Percentiles rank a stretch among this genome's conserved stretches.
Conservation (phyloP, 2,329 filamentous ascomycete species). For the Fusarium chuoi region DNA sequence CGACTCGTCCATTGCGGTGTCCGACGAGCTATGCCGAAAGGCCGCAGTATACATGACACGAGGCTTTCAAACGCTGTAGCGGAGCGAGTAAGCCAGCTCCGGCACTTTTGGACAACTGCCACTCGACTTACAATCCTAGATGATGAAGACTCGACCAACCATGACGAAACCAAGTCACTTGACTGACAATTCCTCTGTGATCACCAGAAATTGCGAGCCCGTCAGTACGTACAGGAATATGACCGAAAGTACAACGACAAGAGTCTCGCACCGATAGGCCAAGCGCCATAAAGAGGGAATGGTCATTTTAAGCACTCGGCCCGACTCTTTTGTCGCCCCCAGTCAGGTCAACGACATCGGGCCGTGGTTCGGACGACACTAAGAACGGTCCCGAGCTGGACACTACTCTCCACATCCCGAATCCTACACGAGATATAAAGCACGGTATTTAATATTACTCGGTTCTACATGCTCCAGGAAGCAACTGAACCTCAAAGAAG, state of each 20-base stretch:
- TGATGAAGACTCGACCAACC: neutral
- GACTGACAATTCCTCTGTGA: neutral
- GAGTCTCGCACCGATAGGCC: neutral
- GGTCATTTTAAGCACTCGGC: neutral
- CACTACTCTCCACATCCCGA: neutral
- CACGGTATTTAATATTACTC: neutral
- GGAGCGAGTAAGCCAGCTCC: neutral
- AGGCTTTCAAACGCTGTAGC: neutral
- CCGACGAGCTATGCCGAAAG: neutral
- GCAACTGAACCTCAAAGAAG: neutral
- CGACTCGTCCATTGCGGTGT: neutral
- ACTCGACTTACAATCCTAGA: too few species aligned
- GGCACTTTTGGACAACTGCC: neutral
- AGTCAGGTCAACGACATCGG: neutral
- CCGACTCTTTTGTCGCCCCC: neutral
- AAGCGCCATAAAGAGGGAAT: neutral
- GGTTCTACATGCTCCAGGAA: fast-evolving
- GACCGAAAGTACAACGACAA: neutral
- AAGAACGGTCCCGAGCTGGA: neutral
- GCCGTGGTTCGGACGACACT: neutral
- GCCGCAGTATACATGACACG: neutral
- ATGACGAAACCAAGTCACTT: neutral
- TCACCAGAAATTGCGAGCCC: neutral
- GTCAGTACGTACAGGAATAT: neutral
- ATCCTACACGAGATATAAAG: neutral